Evolutionary conservation across 2,329 filamentous ascomycete species (phyloP).

Genomic region (Thielaviopsis ethacetica): DNA sequence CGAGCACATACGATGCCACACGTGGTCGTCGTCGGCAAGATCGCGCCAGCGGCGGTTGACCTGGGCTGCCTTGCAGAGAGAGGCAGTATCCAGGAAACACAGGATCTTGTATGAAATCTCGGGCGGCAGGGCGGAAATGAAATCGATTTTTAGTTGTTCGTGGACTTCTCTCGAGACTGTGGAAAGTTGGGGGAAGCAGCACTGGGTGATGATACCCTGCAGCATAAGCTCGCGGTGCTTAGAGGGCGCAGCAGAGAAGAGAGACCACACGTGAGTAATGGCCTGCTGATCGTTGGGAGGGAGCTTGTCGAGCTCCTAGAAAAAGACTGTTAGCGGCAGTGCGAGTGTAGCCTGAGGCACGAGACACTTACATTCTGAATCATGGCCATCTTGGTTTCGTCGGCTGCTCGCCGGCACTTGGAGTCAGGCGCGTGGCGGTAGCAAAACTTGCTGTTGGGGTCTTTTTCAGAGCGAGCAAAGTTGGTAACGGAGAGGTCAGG

Average conservation of each 20-base stretch:
- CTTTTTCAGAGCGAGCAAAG: slow-evolving; percentile 24
- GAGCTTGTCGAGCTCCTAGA: slow-evolving; percentile 63
- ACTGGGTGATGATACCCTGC: slow-evolving; percentile 88
- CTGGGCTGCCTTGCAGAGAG: slow-evolving; percentile 87
- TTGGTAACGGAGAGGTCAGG: slow-evolving; percentile 19
- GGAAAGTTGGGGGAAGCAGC: slow-evolving; percentile 93
- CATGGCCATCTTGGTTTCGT: slow-evolving; percentile 91
- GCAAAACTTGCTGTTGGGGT: slow-evolving; percentile 77
- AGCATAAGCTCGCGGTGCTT: slow-evolving; percentile 95
- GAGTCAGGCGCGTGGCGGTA: slow-evolving; percentile 89
- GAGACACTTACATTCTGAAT: slow-evolving; percentile 57
- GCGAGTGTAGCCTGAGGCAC: background rate
- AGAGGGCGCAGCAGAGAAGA: slow-evolving; percentile 87
- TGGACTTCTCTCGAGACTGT: slow-evolving; percentile 80
- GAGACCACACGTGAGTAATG: slow-evolving; percentile 92
- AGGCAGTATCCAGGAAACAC: slow-evolving; percentile 81
- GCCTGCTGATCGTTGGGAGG: slow-evolving; percentile 79
- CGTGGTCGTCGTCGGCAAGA: slow-evolving; percentile 89
- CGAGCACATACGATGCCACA: slow-evolving; percentile 96
- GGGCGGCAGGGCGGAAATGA: slow-evolving; percentile 70
- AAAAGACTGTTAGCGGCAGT: slow-evolving; percentile 3
- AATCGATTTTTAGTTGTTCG: slow-evolving; percentile 95
- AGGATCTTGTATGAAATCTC: slow-evolving; percentile 91
- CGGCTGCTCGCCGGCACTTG: slow-evolving; percentile 81
- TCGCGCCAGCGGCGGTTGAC: slow-evolving; percentile 79